Percentiles rank a stretch among this genome's conserved stretches.
Evolutionary conservation across 2,329 filamentous ascomycete species (phyloP).

Genomic region (Fusarium continuum): DNA sequence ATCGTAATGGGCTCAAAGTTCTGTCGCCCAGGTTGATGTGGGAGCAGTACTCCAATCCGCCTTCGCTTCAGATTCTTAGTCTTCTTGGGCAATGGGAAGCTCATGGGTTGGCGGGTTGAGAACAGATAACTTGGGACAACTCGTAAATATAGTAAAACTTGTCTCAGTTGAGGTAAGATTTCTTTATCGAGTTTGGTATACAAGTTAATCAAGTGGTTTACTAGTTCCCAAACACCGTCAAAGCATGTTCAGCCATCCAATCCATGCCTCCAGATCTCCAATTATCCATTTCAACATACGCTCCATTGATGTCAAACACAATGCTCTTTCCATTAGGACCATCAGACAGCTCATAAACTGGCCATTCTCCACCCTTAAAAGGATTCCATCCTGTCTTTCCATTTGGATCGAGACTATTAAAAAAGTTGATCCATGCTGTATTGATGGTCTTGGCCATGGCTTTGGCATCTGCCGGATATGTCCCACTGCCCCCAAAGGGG

Average conservation of each 20-base stretch:
- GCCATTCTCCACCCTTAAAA: conserved; percentile 37
- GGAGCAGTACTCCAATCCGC: neutral
- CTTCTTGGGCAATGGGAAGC: neutral
- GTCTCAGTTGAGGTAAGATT: neutral
- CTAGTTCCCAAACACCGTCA: conserved; percentile 43
- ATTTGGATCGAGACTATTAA: conserved; percentile 42
- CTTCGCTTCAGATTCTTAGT: neutral
- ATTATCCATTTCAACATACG: conserved; percentile 42
- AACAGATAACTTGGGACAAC: neutral
- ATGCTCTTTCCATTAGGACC: conserved; percentile 39
- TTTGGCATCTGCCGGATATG: conserved; percentile 40
- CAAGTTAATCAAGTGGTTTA: neutral
- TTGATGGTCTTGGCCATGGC: conserved; percentile 44
- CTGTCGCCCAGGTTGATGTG: conserved; percentile 24
- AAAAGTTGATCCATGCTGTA: conserved; percentile 47
- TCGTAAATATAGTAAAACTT: neutral
- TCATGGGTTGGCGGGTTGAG: neutral
- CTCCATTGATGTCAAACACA: conserved; percentile 43
- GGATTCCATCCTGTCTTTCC: conserved; percentile 14
- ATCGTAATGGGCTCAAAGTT: conserved; percentile 16
- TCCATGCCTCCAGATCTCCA: conserved; percentile 44
- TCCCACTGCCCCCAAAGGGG: conserved; percentile 44
- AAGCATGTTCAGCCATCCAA: conserved; percentile 43
- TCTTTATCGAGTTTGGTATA: neutral
- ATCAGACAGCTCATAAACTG: conserved; percentile 32